Evolutionary conservation across 176 grass and related monocot species (phyloP).

Genomic region (Elymus sibiricus): DNA sequence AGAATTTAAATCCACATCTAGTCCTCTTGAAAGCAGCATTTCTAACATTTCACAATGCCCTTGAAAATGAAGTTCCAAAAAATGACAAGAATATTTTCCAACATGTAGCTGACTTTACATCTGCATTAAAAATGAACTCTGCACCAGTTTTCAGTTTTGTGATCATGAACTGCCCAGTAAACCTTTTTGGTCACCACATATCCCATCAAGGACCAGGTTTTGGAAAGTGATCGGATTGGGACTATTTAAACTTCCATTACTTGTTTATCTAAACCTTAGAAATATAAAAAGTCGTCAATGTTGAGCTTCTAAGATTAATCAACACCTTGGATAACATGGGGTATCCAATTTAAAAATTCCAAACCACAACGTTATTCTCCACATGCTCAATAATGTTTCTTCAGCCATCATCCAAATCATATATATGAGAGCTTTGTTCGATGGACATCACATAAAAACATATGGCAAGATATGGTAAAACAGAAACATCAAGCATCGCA

Average conservation of each 20-base stretch:
- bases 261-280: not conserved
- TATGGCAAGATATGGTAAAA: no score
- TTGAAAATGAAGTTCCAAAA: not conserved
- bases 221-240: not conserved
- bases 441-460: not conserved
- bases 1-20: not conserved
- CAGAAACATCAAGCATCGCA: not conserved
- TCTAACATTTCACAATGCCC: not conserved
- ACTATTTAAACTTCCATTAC: not conserved
- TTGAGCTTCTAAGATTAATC: not conserved
- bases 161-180: not conserved
- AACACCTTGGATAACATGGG: not conserved
- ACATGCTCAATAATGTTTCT: not conserved
- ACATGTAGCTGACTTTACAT: no score
- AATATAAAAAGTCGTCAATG: not conserved
- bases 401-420: not conserved
- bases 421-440: no score
- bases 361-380: not conserved
- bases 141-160: no score
- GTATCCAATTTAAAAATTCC: not conserved
- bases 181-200: not conserved
- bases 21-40: not conserved
- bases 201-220: not conserved
- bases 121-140: no score
- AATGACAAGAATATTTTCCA: not conserved